These are phyloP conservation scores for Cordyceps javanica DNA, from an alignment of 2,329 filamentous ascomycete genomes.

Conservation along the genomic window DNA sequence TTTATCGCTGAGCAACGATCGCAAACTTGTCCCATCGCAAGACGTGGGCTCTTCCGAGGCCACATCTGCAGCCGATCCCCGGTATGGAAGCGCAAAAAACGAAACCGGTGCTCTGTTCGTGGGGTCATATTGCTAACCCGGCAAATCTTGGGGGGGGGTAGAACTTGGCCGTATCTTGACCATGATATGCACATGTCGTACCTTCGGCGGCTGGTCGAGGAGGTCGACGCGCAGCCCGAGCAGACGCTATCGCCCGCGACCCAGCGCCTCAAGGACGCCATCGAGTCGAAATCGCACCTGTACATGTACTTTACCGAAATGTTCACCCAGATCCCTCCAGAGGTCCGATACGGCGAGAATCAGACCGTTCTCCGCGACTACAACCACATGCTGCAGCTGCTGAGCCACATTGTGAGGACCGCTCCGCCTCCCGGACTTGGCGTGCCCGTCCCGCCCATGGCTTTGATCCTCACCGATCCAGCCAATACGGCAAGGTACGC, in stretches of 20 bases:
- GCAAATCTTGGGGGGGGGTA: too few species aligned
- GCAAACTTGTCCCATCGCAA: neutral
- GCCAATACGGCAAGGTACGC: slow-evolving; percentile 46
- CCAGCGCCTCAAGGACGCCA: slow-evolving; percentile 3
- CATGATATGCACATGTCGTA: neutral
- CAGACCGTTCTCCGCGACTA: neutral
- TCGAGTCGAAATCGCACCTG: slow-evolving; percentile 2
- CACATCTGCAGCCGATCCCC: too few species aligned
- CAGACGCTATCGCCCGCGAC: slow-evolving; percentile 1
- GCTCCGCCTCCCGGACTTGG: slow-evolving; percentile 29
- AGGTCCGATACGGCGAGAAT: neutral
- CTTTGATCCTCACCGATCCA: slow-evolving; percentile 31
- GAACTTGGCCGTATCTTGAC: slow-evolving; percentile 1
- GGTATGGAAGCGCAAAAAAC: neutral
- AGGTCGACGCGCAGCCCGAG: neutral
- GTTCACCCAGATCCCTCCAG: neutral
- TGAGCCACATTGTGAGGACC: slow-evolving; percentile 6
- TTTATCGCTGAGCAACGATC: neutral
- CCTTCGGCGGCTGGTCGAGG: neutral
- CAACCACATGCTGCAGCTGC: slow-evolving; percentile 1
- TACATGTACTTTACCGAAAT: slow-evolving; percentile 13
- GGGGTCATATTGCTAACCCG: neutral
- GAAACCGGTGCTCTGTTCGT: too few species aligned
- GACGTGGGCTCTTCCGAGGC: neutral
- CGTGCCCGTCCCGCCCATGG: neutral